phyloP scores from a whole-genome alignment of 176 grass and related monocot species.

The Metroxylon sagu region DNA sequence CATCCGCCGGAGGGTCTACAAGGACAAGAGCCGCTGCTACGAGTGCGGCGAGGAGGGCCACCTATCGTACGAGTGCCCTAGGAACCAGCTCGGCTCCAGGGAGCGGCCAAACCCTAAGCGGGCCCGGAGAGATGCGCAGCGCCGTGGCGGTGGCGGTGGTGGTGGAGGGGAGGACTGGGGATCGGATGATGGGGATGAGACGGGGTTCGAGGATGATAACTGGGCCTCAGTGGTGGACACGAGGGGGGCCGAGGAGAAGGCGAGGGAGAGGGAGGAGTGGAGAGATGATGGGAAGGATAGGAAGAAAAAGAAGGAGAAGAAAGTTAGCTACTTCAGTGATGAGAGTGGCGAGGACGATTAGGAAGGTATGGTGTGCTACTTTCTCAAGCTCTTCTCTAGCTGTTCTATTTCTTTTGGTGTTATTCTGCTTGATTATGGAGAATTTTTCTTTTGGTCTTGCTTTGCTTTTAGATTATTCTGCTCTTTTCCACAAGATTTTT shows the following conservation, averaged over 20 bases:
- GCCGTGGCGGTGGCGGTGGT: conserved; percentile 5
- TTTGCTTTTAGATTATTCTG: too few relatives aligned
- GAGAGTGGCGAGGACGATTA: conserved; percentile 81
- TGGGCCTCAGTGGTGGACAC: conserved; percentile 46
- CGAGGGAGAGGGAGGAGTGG: conserved; percentile 14
- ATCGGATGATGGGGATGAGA: conserved; percentile 4
- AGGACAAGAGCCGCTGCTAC: conserved; percentile 78
- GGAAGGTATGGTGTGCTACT: too few relatives aligned
- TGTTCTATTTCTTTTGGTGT: too few relatives aligned
- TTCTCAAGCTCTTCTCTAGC: too few relatives aligned
- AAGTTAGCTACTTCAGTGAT: conserved; percentile 88
- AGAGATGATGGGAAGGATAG: conserved; percentile 10
- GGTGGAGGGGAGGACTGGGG: not conserved
- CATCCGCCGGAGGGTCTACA: conserved; percentile 82
- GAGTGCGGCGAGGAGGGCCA: conserved; percentile 79
- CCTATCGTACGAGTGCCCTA: conserved; percentile 94
- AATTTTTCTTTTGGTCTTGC: too few relatives aligned
- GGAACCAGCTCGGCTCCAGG: conserved; percentile 75
- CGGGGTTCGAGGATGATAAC: conserved; percentile 25
- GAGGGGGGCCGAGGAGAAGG: conserved; percentile 32
- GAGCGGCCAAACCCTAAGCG: conserved; percentile 58
- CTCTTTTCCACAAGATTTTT: too few relatives aligned
- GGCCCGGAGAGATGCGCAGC: conserved; percentile 19
- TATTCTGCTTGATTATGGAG: too few relatives aligned
- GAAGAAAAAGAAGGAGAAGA: conserved; percentile 64